Percentiles rank a stretch among this genome's conserved stretches.
These are phyloP conservation scores for Pichiaceae sp. DNA, from an alignment of 1,139 yeast genomes.

Conservation along the genomic window DNA sequence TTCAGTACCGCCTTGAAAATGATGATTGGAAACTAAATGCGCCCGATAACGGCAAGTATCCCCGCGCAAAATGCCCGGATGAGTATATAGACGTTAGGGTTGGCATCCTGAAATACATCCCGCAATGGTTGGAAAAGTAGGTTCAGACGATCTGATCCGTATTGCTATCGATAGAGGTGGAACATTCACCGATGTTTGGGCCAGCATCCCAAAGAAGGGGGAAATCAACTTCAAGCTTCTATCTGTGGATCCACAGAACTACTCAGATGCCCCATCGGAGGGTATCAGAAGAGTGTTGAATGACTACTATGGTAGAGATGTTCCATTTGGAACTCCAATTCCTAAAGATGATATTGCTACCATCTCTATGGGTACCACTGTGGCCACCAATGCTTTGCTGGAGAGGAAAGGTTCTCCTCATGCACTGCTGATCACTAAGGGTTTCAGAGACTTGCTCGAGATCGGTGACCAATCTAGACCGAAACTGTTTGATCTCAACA, in stretches of 20 bases:
- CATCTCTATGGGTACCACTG: conserved; percentile 71
- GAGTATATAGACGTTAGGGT: too few relatives aligned
- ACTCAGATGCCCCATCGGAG: conserved; percentile 82
- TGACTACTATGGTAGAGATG: conserved; percentile 36
- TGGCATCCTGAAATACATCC: too few relatives aligned
- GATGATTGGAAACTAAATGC: too few relatives aligned
- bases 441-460: conserved; percentile 50
- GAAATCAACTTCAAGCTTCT: conserved; percentile 61
- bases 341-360: conserved; percentile 40
- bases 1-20: too few relatives aligned
- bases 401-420: conserved; percentile 60
- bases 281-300: conserved; percentile 76
- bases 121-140: too few relatives aligned
- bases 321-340: conserved; percentile 37
- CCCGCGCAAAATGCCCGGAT: too few relatives aligned
- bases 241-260: conserved; percentile 80
- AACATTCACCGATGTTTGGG: conserved; percentile 71
- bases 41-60: too few relatives aligned
- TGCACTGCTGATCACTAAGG: conserved; percentile 54
- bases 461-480: conserved; percentile 75
- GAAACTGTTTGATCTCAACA: conserved; percentile 51
- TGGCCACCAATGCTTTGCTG: conserved; percentile 62
- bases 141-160: too few relatives aligned
- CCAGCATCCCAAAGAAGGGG: conserved; percentile 31
- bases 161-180: conserved; percentile 52